Percentiles rank a stretch among this genome's conserved stretches.
Evolutionary conservation across 805 yeast genomes (phyloP).

Genomic region (Maudiozyma barnettii): DNA sequence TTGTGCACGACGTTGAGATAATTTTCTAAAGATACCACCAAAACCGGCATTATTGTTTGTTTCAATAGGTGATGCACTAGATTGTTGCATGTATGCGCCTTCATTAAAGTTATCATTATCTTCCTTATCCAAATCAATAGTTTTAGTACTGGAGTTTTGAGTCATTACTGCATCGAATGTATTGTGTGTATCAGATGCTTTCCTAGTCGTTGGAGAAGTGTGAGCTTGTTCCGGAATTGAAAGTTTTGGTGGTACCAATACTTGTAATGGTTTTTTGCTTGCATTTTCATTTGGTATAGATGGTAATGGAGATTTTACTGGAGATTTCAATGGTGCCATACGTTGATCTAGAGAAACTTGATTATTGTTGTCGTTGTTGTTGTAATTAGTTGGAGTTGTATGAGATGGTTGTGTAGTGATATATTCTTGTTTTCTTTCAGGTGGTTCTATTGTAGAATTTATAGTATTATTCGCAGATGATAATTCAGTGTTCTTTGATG

Average conservation of each 20-base stretch:
- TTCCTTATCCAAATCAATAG: constrained; percentile 15
- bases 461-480: constrained; percentile 2
- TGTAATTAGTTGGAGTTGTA: background rate
- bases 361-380: background rate
- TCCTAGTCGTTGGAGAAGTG: constrained; percentile 36
- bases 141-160: background rate
- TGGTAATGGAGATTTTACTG: constrained; percentile 1
- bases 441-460: constrained; percentile 3
- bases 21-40: constrained; percentile 29
- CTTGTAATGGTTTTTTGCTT: constrained; percentile 9
- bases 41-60: constrained; percentile 20
- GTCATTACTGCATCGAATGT: constrained; percentile 20
- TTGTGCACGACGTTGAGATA: constrained; percentile 26
- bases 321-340: constrained; percentile 4
- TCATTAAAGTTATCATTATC: background rate
- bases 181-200: constrained; percentile 18
- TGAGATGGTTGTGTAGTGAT: background rate
- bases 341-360: background rate
- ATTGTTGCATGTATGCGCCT: constrained; percentile 14
- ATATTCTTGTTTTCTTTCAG: background rate
- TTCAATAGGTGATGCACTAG: constrained; percentile 11
- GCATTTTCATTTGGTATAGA: background rate
- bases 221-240: constrained; percentile 42
- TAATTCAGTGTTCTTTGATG: background rate
- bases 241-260: constrained; percentile 32